Base-by-base conservation (phyloP, 495 filamentous ascomycete species). In the Talaromyces wortmannii region DNA sequence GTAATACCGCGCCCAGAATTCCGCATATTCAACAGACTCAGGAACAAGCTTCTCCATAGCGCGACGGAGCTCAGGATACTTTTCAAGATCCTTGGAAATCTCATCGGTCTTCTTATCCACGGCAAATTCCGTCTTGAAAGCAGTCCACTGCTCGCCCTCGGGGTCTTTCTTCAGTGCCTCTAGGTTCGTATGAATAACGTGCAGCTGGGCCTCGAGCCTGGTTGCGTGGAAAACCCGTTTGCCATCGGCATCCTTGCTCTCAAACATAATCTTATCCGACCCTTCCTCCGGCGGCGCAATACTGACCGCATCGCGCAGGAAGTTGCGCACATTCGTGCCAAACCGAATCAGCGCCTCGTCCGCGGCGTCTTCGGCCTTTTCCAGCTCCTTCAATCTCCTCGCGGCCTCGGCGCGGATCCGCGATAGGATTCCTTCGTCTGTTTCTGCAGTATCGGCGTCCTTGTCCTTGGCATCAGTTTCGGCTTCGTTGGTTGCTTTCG, bases 41-140 rank as follows among this genome's bases (percentile, higher is more conserved):
- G 94, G 95, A 17, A 97, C 95, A 50, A 96, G 78, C 74, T 88
- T 92, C 79, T 96, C 95, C 94, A 97, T 97, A 5, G 92, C 91
- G 43, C 80, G 69, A 56, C 94, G 80, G 57, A 99, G 76, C 71
- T 97, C 94, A 18, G 87, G 84, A 61, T 95, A 96, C 59, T 87
- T 90, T 55, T 92, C 86, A 54, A 99, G 63, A 68, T 97, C 91
- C 48, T 77, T 76, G 51, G 84, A 82, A 56, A 99, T 94, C 51
- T 85, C 85, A 48, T 88, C 88, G 12, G 94, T 97, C 79, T 95
- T 90, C 56, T 74, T 79, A 6, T 92, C 91, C 13, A 88, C 80
- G 59, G 90, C 82, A 68, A 97, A 97, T 1, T 77, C 78, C 57
- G 85, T 78, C 53, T 79, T 79, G 83, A 91, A 97, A 17, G 73